Conservation (phyloP, 2,329 filamentous ascomycete genomes). For the Cladophialophora yegresii region DNA sequence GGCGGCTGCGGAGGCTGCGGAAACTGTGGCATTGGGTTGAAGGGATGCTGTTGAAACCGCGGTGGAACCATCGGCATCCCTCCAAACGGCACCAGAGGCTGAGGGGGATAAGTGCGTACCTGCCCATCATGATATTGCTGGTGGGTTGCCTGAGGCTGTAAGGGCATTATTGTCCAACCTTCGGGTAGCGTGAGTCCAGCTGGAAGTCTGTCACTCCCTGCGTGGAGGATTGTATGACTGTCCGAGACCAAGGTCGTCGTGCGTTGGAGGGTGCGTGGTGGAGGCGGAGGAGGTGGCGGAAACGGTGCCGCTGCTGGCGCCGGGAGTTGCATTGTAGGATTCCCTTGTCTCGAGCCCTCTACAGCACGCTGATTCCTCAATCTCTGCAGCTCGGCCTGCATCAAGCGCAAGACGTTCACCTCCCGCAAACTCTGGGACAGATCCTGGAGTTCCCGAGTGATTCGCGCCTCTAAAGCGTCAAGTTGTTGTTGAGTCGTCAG, state of each 20-base stretch:
- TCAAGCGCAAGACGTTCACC: constrained; percentile 64
- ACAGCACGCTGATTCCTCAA: constrained; percentile 56
- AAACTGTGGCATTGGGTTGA: background rate
- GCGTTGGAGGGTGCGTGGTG: constrained; percentile 17
- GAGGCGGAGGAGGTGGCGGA: constrained; percentile 26
- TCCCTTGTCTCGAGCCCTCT: constrained; percentile 22
- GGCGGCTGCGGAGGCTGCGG: background rate
- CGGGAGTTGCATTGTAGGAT: constrained; percentile 8
- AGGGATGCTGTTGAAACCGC: background rate
- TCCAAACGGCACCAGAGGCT: background rate
- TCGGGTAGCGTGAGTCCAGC: constrained; percentile 55
- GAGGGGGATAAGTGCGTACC: background rate
- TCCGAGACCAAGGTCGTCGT: constrained; percentile 5
- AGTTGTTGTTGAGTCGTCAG: constrained; percentile 54
- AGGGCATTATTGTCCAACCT: constrained; percentile 55
- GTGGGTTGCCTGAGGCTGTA: constrained; percentile 40
- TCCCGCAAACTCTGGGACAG: constrained; percentile 68
- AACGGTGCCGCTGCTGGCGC: constrained; percentile 16
- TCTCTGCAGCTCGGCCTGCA: constrained; percentile 68
- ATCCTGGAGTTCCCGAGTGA: constrained; percentile 66
- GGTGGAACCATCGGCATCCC: background rate
- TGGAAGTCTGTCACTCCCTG: constrained; percentile 53
- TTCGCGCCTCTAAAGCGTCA: constrained; percentile 65
- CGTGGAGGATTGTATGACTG: constrained; percentile 40
- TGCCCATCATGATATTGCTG: constrained; percentile 7